A percentile compares a stretch with the other conserved stretches of the same genome.
Evolutionary conservation across 2,329 filamentous ascomycete species (phyloP).

Genomic region (Arthrinium phaeospermum): DNA sequence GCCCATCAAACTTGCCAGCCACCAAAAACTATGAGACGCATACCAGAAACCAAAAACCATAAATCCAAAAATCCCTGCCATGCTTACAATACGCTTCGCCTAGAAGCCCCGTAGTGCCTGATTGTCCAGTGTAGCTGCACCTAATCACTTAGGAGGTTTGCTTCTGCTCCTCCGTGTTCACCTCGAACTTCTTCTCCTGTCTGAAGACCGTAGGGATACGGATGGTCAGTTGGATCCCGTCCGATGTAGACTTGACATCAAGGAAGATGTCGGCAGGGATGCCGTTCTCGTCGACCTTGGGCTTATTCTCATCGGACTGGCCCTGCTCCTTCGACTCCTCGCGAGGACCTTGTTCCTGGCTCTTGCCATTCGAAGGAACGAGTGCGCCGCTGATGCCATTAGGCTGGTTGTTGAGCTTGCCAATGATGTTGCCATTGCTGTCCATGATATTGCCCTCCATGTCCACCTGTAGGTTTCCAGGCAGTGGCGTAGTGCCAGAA

Average conservation of each 20-base stretch:
- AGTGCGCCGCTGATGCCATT: conserved; percentile 45
- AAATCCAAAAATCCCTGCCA: neutral
- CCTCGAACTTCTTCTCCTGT: conserved; percentile 29
- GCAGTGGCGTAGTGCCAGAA: conserved; percentile 23
- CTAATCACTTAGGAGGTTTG: conserved; percentile 9
- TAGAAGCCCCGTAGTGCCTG: neutral
- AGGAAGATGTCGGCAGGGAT: conserved; percentile 60
- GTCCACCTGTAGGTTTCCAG: conserved; percentile 48
- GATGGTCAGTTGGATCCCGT: conserved; percentile 63
- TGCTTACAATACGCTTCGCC: conserved; percentile 5
- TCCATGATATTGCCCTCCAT: conserved; percentile 53
- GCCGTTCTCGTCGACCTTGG: conserved; percentile 39
- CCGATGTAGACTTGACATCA: conserved; percentile 62
- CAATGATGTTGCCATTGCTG: conserved; percentile 50
- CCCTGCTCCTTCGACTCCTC: conserved; percentile 37
- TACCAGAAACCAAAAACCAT: neutral
- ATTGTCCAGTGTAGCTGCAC: neutral
- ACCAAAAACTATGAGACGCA: neutral
- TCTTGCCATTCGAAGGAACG: neutral
- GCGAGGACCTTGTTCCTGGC: conserved; percentile 22
- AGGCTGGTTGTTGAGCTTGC: conserved; percentile 53
- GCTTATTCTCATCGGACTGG: conserved; percentile 48
- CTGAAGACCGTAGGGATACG: conserved; percentile 63
- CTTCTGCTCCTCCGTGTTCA: conserved; percentile 13
- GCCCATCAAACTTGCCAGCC: neutral